Conservation (phyloP, 2,329 filamentous ascomycete species). For the Colletotrichum trifolii region DNA sequence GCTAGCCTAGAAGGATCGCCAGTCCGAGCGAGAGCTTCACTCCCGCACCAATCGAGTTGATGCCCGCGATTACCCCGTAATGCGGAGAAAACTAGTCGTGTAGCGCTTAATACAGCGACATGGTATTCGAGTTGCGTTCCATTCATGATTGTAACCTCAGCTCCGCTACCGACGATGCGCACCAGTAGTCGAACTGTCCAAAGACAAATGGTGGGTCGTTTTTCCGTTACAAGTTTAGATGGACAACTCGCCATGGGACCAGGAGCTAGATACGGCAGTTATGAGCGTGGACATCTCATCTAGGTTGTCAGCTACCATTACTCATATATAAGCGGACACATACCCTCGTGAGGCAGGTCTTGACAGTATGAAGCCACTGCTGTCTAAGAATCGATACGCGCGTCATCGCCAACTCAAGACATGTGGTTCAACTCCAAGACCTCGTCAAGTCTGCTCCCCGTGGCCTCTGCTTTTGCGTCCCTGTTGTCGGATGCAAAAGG, state of each 20-base stretch:
- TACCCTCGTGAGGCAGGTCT: too few relatives aligned
- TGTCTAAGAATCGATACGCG: too few relatives aligned
- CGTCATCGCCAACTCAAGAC: background rate
- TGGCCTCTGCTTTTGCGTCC: background rate
- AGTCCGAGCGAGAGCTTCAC: background rate
- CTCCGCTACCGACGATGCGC: constrained; percentile 25
- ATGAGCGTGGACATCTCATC: too few relatives aligned
- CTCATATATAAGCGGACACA: too few relatives aligned
- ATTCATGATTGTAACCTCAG: constrained; percentile 22
- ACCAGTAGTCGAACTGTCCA: constrained; percentile 17
- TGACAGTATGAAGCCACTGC: too few relatives aligned
- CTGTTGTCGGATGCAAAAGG: constrained; percentile 6
- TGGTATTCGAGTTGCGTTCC: too few relatives aligned
- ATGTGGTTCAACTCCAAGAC: constrained; percentile 18
- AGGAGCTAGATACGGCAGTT: background rate
- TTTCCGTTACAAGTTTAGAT: background rate
- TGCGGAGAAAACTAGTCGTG: constrained; percentile 11
- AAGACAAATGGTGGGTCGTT: background rate
- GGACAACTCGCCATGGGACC: background rate
- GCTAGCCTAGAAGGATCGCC: background rate
- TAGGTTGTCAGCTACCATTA: too few relatives aligned
- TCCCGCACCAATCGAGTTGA: constrained; percentile 26
- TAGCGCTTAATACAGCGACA: too few relatives aligned
- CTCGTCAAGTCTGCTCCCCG: background rate
- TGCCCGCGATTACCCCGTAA: background rate